A percentile compares a stretch with the other conserved stretches of the same genome.
Conservation (phyloP, 2,329 filamentous ascomycete species). For the Rhynchosporium agropyri region DNA sequence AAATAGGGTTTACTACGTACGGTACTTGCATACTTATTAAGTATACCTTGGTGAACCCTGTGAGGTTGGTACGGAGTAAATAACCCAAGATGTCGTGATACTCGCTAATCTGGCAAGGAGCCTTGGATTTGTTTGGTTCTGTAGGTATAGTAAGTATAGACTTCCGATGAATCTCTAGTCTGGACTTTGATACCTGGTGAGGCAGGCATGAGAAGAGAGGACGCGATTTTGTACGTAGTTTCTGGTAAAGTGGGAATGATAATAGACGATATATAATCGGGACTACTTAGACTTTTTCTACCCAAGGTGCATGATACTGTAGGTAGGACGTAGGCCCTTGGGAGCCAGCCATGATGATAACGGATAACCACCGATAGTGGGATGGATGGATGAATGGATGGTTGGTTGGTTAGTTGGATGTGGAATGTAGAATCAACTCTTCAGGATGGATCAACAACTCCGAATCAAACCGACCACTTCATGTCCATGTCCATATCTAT, state of each 20-base stretch:
- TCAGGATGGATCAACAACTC: slow-evolving; percentile 7
- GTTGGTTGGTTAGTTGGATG: no score
- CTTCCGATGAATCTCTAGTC: no score
- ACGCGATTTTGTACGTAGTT: background rate
- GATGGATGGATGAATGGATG: background rate
- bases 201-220: background rate
- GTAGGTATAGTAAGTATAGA: no score
- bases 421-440: background rate
- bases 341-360: background rate
- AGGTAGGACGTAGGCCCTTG: background rate
- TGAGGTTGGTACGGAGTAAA: no score
- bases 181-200: background rate
- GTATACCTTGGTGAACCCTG: no score
- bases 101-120: background rate
- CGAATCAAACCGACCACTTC: background rate
- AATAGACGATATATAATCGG: background rate
- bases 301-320: background rate
- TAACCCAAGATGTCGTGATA: slow-evolving; percentile 7
- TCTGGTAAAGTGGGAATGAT: background rate
- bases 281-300: background rate
- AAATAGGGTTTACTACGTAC: slow-evolving; percentile 3
- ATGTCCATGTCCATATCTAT: no score
- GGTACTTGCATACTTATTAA: background rate
- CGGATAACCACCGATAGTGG: background rate
- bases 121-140: background rate